phyloP scores from a whole-genome alignment of 2,329 filamentous ascomycete genomes.

The Microsporum canis region DNA sequence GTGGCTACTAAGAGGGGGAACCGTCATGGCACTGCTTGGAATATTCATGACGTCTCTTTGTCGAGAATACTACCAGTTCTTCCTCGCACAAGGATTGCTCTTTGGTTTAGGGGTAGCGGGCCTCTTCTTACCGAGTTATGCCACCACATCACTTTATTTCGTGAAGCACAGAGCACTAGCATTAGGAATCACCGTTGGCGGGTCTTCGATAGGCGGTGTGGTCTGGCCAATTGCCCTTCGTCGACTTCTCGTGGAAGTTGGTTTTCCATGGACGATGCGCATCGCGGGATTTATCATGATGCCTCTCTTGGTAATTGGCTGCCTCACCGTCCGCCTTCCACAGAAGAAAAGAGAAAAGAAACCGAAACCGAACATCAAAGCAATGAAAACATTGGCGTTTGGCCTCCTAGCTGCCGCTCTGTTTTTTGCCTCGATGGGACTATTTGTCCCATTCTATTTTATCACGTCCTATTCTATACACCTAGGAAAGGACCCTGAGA shows the following conservation, averaged over 20 bases:
- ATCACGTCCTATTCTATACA: conserved; percentile 15
- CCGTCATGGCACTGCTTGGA: conserved; percentile 16
- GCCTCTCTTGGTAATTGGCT: conserved; percentile 42
- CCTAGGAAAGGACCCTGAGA: conserved; percentile 15
- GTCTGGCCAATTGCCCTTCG: conserved; percentile 43
- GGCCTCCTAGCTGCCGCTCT: conserved; percentile 17
- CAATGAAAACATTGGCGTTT: conserved; percentile 39
- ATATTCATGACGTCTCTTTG: conserved; percentile 32
- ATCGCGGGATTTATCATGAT: conserved; percentile 51
- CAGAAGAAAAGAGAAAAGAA: conserved; percentile 27
- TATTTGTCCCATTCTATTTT: conserved; percentile 11
- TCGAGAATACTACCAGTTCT: conserved; percentile 28
- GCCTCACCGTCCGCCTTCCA: conserved; percentile 41
- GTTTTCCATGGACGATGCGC: conserved; percentile 48
- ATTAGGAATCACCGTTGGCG: conserved; percentile 49
- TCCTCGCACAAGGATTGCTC: conserved; percentile 30
- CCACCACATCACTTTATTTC: conserved; percentile 16
- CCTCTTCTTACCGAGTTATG: conserved; percentile 22
- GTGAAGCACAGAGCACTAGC: conserved; percentile 42
- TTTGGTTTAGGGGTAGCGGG: conserved; percentile 24
- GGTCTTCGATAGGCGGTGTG: conserved; percentile 44
- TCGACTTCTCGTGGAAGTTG: conserved; percentile 36
- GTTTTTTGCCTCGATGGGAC: neutral
- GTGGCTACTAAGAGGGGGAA: conserved; percentile 21
- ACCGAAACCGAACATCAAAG: conserved; percentile 35